Evolutionary conservation across 169 alveolate genomes (phyloP).

Genomic region (Eimeria maxima): DNA sequence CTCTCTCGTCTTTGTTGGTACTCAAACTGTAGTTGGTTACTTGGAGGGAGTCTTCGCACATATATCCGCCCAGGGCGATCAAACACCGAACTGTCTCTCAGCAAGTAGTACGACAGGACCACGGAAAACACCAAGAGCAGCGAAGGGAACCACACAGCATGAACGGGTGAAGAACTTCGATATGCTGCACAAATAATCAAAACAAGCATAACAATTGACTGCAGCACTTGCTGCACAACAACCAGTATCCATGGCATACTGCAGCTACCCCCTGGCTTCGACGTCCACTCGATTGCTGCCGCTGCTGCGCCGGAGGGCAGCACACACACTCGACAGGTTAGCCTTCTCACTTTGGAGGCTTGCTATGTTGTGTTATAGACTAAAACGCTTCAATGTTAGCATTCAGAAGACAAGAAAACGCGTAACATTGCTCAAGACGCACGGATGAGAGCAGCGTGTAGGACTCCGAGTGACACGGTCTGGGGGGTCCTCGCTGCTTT

Average conservation of each 20-base stretch:
- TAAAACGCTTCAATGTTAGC: neutral
- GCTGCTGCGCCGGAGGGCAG: constrained; percentile 61
- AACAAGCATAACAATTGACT: constrained; percentile 29
- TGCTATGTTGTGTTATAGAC: neutral
- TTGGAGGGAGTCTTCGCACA: neutral
- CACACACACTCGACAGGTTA: constrained; percentile 34
- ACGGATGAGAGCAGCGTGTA: neutral
- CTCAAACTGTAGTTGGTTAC: neutral
- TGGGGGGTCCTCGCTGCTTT: constrained; percentile 55
- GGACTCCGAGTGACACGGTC: constrained; percentile 13
- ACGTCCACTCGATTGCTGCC: constrained; percentile 61
- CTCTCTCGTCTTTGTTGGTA: neutral
- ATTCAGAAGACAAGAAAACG: neutral
- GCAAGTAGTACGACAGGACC: constrained; percentile 5
- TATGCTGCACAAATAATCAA: constrained; percentile 24
- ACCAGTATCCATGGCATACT: constrained; percentile 38
- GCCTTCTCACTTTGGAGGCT: neutral
- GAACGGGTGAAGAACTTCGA: neutral
- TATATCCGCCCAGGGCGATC: neutral
- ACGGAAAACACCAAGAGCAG: neutral
- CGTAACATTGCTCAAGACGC: neutral
- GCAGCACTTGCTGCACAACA: constrained; percentile 56
- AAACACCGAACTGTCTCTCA: constrained; percentile 12
- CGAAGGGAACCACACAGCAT: constrained; percentile 12
- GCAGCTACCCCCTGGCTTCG: constrained; percentile 39